These are phyloP conservation scores for Leccinum truebloodii DNA, from an alignment of 768 basidiomycete species.

Conservation along the genomic window DNA sequence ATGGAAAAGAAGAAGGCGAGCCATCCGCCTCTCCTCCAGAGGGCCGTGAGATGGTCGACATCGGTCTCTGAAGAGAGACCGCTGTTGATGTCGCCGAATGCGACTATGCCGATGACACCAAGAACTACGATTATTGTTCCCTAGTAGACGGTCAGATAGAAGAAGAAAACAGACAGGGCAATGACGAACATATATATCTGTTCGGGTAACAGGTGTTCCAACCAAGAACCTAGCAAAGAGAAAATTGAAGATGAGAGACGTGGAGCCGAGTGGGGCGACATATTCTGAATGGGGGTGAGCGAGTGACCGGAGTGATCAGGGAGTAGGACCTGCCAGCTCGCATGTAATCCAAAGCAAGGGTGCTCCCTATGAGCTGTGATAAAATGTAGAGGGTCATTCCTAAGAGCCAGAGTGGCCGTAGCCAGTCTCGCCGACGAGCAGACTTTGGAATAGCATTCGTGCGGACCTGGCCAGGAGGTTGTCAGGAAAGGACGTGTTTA, in stretches of 20 bases:
- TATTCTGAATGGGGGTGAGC: conserved; percentile 60
- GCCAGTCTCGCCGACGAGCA: conserved; percentile 72
- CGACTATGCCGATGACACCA: conserved; percentile 86
- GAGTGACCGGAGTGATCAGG: not conserved
- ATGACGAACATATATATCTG: conserved; percentile 73
- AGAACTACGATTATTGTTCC: conserved; percentile 82
- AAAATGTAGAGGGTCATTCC: conserved; percentile 95
- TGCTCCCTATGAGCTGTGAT: conserved; percentile 86
- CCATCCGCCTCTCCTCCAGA: conserved; percentile 90
- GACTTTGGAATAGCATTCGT: conserved; percentile 77
- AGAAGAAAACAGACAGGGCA: not conserved
- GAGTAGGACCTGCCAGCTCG: conserved; percentile 59
- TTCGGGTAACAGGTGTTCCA: conserved; percentile 80
- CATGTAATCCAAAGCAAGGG: conserved; percentile 85
- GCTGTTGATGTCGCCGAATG: conserved; percentile 81
- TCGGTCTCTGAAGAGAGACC: conserved; percentile 75
- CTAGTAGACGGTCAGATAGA: conserved; percentile 36
- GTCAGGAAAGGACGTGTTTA: not conserved
- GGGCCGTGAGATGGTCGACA: conserved; percentile 70
- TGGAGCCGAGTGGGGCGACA: conserved; percentile 92
- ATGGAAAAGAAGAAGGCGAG: conserved; percentile 88
- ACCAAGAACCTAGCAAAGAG: conserved; percentile 89
- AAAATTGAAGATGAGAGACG: conserved; percentile 95
- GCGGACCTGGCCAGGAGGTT: conserved; percentile 50
- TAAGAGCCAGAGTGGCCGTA: conserved; percentile 85